Base-by-base conservation (phyloP, 2,329 filamentous ascomycete genomes). In the Fusarium ambrosium region DNA sequence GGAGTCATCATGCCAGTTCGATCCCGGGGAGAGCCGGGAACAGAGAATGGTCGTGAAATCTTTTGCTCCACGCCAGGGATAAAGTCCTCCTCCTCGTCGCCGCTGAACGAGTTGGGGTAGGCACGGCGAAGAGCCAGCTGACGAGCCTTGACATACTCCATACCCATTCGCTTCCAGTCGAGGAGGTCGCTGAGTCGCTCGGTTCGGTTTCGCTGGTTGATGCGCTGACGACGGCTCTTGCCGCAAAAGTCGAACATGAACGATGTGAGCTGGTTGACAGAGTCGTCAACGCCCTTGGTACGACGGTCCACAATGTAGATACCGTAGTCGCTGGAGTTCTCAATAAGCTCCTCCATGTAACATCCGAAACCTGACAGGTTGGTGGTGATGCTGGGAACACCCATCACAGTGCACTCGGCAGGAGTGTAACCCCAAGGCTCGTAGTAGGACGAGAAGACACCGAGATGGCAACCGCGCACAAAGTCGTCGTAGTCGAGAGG, bases 351-450 rank as follows among this genome's bases (percentile, higher is more conserved):
- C 84, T 99, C 97, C 97, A 99, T 99, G 84, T 99, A 98, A 85
- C 97, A 98, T 60, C 97, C 97, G 80, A 99, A 99, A 22, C 97
- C 97, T 8, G 97, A 98, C 53, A 99, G 87, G 84, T 99, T 99
- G 32, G 96, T 98, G 13, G 97, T 98, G 85, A 99, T 98, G 84
- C 95, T 98, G 51, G 97, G 97, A 45, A 99, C 95, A 79, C 97
- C 97, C 97, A 98, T 98, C 73, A 98, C 97, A 0, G 97, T 98
- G 84, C 97, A 99, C 84, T 98, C 97, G 62, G 97, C 96, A 0
- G 96, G 97, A 3, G 97, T 99, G 85, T 99, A 99, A 55, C 97
- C 97, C 97, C 97, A 99, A 10, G 97, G 97, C 86, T 99, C 97
- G 83, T 99, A 99, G 89, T 98, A 98, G 4, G 97, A 98, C 27